phyloP scores from a whole-genome alignment of 805 yeast species.

The Candida easanensis region DNA sequence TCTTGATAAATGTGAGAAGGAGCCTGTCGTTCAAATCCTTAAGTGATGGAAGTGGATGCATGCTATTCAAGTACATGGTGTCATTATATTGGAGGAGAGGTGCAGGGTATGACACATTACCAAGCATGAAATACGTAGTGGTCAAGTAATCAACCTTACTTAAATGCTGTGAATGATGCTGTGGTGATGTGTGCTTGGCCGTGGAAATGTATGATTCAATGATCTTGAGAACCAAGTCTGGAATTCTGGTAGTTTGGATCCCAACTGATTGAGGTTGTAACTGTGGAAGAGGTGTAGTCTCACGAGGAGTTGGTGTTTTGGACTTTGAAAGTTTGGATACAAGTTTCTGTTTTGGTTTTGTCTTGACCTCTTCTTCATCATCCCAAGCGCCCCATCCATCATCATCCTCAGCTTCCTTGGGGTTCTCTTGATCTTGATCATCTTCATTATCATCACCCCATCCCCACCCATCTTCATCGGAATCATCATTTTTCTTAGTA shows the following conservation, averaged over 20 bases:
- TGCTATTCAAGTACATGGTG: conserved; percentile 8
- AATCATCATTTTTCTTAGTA: conserved; percentile 10
- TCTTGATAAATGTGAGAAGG: conserved; percentile 11
- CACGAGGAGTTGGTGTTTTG: conserved; percentile 13
- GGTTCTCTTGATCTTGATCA: conserved; percentile 14
- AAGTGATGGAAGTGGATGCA: conserved; percentile 27
- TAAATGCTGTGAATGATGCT: conserved; percentile 14
- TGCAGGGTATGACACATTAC: conserved; percentile 14
- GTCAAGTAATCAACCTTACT: conserved; percentile 19
- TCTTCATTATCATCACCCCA: conserved; percentile 25
- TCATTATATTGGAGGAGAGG: conserved; percentile 23
- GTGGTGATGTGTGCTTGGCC: conserved; percentile 6
- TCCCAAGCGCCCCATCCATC: conserved; percentile 28
- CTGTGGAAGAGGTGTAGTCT: conserved; percentile 1
- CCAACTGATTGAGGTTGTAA: neutral
- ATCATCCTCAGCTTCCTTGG: conserved; percentile 4
- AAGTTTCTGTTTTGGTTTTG: conserved; percentile 14
- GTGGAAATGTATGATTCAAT: conserved; percentile 19
- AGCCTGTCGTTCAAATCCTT: conserved; percentile 39
- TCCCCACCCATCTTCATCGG: conserved; percentile 23
- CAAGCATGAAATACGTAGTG: conserved; percentile 19
- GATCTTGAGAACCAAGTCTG: conserved; percentile 12
- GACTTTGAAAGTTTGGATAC: conserved; percentile 18
- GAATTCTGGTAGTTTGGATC: conserved; percentile 13
- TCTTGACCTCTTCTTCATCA: conserved; percentile 17